These are phyloP conservation scores for Cercospora sp. DNA, from an alignment of 2,329 filamentous ascomycete genomes.

Conservation along the genomic window DNA sequence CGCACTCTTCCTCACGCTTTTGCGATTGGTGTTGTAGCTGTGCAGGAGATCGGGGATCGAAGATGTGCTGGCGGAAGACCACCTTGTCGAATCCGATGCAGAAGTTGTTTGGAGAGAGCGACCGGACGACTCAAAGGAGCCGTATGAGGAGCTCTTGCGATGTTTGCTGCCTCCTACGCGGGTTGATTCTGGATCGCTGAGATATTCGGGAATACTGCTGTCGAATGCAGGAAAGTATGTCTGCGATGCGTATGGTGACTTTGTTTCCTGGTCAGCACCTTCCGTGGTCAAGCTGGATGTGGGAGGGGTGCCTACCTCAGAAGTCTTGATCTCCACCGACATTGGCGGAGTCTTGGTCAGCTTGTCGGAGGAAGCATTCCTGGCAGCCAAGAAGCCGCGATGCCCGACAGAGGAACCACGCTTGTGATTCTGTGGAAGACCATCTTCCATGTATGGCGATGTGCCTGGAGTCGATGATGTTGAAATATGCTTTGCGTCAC, in stretches of 20 bases:
- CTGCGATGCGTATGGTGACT: conserved; percentile 17
- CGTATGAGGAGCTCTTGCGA: conserved; percentile 34
- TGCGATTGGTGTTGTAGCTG: conserved; percentile 27
- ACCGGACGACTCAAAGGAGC: conserved; percentile 31
- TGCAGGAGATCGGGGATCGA: conserved; percentile 36
- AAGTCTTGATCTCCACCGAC: conserved; percentile 12
- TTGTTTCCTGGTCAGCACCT: conserved; percentile 13
- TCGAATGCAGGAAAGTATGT: conserved; percentile 27
- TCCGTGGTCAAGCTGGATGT: conserved; percentile 21
- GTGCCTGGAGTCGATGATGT: neutral
- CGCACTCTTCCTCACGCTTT: conserved; percentile 14
- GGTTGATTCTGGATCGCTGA: conserved; percentile 32
- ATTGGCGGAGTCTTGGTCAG: conserved; percentile 16
- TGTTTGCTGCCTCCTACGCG: conserved; percentile 26
- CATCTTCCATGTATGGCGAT: conserved; percentile 5
- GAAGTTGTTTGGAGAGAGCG: conserved; percentile 20
- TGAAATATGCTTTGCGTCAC: conserved; percentile 6
- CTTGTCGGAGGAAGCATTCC: conserved; percentile 27
- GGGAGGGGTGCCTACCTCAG: conserved; percentile 21
- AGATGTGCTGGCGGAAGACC: conserved; percentile 34
- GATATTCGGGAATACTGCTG: conserved; percentile 25
- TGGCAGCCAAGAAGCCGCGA: conserved; percentile 35
- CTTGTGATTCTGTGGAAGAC: conserved; percentile 18
- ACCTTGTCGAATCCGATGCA: conserved; percentile 28
- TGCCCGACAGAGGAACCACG: conserved; percentile 36